phyloP scores from a whole-genome alignment of 2,329 filamentous ascomycete species.

The Xylaria sp. region DNA sequence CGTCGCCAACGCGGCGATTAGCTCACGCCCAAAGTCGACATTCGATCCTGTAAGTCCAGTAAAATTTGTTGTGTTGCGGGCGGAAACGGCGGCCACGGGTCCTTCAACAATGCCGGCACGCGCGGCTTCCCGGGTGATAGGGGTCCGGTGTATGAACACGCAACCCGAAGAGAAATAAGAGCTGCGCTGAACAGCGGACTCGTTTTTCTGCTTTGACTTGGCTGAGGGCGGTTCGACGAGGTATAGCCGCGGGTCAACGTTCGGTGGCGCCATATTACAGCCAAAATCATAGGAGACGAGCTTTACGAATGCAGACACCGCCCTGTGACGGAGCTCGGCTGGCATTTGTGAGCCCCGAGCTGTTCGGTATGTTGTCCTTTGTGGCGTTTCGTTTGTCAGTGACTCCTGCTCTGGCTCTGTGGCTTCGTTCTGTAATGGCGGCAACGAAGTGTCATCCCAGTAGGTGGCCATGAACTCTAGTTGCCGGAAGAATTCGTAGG shows the following conservation, averaged over 20 bases:
- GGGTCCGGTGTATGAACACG: conserved; percentile 69
- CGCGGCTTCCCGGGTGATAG: conserved; percentile 68
- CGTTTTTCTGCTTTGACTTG: conserved; percentile 1
- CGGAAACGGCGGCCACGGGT: conserved; percentile 69
- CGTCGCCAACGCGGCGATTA: conserved; percentile 68
- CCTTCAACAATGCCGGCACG: conserved; percentile 69
- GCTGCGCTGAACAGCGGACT: conserved; percentile 49
- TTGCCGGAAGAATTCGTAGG: conserved; percentile 73
- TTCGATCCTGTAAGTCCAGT: conserved; percentile 63
- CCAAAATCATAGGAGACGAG: conserved; percentile 73
- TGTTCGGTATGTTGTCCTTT: conserved; percentile 56
- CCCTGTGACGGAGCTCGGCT: conserved; percentile 64
- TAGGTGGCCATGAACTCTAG: conserved; percentile 67
- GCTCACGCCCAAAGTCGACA: conserved; percentile 69
- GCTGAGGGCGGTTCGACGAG: conserved; percentile 52
- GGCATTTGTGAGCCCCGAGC: conserved; percentile 66
- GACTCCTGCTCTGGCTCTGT: conserved; percentile 37
- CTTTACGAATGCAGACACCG: conserved; percentile 70
- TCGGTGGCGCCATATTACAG: conserved; percentile 67
- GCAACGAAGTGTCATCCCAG: conserved; percentile 69
- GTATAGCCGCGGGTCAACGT: conserved; percentile 68
- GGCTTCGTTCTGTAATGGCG: conserved; percentile 34
- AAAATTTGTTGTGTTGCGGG: conserved; percentile 66
- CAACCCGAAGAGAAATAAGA: conserved; percentile 69
- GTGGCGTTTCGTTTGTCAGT: conserved; percentile 21